Percentiles rank a stretch among this genome's conserved stretches.
Conservation (phyloP, 2,329 filamentous ascomycete species). For the Rhinocladiella mackenziei region DNA sequence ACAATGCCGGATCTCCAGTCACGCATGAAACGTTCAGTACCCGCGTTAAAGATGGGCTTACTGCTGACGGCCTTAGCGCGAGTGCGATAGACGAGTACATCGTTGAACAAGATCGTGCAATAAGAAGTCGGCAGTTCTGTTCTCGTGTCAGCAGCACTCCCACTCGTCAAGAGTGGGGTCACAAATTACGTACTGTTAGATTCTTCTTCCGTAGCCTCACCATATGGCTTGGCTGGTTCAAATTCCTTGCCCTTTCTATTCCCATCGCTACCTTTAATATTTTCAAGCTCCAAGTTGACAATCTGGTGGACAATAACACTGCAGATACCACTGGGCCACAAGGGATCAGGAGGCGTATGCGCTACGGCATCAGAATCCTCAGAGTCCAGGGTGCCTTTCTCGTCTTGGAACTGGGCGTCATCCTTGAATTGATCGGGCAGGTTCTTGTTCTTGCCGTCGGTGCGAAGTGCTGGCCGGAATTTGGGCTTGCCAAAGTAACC, state of each 20-base stretch:
- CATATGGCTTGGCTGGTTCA: conserved; percentile 78
- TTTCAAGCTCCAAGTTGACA: conserved; percentile 86
- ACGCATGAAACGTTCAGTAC: conserved; percentile 85
- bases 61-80: conserved; percentile 88
- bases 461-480: conserved; percentile 77
- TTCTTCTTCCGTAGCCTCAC: conserved; percentile 82
- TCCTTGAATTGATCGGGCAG: conserved; percentile 71
- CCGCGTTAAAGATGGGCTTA: conserved; percentile 95
- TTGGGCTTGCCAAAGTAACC: conserved; percentile 91
- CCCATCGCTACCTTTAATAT: conserved; percentile 78
- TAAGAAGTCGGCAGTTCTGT: conserved; percentile 77
- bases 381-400: conserved; percentile 73
- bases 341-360: conserved; percentile 88
- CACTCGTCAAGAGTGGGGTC: background rate
- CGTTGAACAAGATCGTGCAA: conserved; percentile 65
- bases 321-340: conserved; percentile 89
- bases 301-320: conserved; percentile 89
- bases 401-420: conserved; percentile 74
- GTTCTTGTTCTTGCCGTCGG: conserved; percentile 76
- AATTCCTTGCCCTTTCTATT: conserved; percentile 81
- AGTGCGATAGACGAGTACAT: conserved; percentile 72
- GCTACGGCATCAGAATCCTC: conserved; percentile 77
- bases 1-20: conserved; percentile 88
- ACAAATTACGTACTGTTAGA: conserved; percentile 46
- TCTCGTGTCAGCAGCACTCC: conserved; percentile 1